Percentiles rank a stretch among this genome's conserved stretches.
phyloP scores from a whole-genome alignment of 2,329 filamentous ascomycete genomes.

The Epichloe festucae region DNA sequence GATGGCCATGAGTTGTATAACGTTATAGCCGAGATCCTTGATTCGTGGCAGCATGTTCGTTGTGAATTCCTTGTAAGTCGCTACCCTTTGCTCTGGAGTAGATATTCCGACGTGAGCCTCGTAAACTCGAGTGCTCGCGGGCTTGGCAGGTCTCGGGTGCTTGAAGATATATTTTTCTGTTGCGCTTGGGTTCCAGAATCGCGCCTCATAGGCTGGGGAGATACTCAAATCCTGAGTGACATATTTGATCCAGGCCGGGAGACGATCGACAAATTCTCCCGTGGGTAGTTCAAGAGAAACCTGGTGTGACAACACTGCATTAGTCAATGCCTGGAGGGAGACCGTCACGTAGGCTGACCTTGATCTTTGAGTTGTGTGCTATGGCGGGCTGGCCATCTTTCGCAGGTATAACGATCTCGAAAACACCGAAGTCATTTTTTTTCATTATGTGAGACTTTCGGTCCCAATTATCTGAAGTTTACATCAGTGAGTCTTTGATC shows the following conservation, averaged over 20 bases:
- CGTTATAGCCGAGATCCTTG: slow-evolving; percentile 83
- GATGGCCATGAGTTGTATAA: slow-evolving; percentile 95
- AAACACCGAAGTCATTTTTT: slow-evolving; percentile 73
- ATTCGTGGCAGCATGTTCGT: slow-evolving; percentile 84
- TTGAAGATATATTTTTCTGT: slow-evolving; percentile 73
- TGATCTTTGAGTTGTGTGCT: slow-evolving; percentile 88
- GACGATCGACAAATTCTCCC: slow-evolving; percentile 70
- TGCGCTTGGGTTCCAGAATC: slow-evolving; percentile 89
- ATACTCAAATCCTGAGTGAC: slow-evolving; percentile 86
- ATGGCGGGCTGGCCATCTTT: slow-evolving; percentile 65
- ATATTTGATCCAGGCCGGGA: slow-evolving; percentile 95
- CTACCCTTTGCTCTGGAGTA: slow-evolving; percentile 73
- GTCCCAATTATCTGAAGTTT: slow-evolving; percentile 65
- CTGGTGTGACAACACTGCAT: slow-evolving; percentile 28
- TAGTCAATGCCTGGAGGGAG: neutral
- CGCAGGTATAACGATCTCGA: slow-evolving; percentile 66
- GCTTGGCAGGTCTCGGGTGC: slow-evolving; percentile 69
- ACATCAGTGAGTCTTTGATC: slow-evolving; percentile 15
- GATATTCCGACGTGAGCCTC: slow-evolving; percentile 99
- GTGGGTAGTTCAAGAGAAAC: slow-evolving; percentile 70
- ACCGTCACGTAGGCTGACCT: slow-evolving; percentile 42
- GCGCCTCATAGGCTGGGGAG: slow-evolving; percentile 85
- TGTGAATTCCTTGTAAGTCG: slow-evolving; percentile 97
- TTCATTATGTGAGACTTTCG: slow-evolving; percentile 74
- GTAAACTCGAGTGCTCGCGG: slow-evolving; percentile 78